These are phyloP conservation scores for Nigrospora oryzae DNA, from an alignment of 2,329 filamentous ascomycete genomes.

Conservation along the genomic window DNA sequence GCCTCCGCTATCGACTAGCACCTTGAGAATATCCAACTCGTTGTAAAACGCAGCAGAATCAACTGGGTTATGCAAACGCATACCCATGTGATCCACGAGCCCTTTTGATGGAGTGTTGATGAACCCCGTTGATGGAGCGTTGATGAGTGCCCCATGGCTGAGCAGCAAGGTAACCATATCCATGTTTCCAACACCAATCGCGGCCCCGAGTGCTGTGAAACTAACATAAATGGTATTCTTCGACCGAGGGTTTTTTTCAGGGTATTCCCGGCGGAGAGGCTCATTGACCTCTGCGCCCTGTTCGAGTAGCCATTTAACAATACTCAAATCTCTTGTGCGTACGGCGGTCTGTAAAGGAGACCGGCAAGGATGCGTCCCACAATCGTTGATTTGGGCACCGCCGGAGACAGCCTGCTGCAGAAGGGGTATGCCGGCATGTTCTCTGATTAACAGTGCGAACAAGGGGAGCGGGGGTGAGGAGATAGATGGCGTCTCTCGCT, in stretches of 20 bases:
- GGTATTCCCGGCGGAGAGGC: no score
- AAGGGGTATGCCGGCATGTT: neutral
- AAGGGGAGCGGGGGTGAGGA: neutral
- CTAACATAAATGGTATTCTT: no score
- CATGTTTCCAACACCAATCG: accelerated
- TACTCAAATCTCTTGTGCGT: accelerated
- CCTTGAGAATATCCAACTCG: neutral
- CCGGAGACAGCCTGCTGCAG: neutral
- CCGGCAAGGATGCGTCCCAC: no score
- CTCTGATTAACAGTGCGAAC: neutral
- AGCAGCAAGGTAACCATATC: neutral
- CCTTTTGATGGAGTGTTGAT: no score
- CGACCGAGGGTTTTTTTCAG: no score
- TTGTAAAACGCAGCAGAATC: neutral
- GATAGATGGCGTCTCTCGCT: no score
- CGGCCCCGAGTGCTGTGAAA: neutral
- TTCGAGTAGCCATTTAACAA: neutral
- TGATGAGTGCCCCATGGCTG: neutral
- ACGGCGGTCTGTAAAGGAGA: neutral
- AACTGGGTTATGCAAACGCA: neutral
- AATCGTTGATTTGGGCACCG: neutral
- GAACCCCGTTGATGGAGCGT: no score
- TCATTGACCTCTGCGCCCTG: neutral
- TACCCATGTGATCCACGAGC: no score
- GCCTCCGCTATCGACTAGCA: neutral